These are phyloP conservation scores for Scenedesmus sp. DNA, from an alignment of 163 green algal species.

Conservation along the genomic window DNA sequence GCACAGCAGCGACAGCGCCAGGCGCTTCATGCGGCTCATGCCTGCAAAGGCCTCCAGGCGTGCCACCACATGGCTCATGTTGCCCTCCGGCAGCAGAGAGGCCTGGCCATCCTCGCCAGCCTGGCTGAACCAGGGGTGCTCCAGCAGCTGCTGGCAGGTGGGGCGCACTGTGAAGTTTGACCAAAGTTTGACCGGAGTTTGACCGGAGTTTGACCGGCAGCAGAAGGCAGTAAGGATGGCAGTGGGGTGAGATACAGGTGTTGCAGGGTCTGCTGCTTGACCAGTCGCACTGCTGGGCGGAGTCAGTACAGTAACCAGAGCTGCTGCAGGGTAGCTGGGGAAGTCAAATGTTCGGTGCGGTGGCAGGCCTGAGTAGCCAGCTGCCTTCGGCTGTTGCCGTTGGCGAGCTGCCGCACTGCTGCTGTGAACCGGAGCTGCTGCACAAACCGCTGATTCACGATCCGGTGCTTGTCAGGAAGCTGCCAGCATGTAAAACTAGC, in stretches of 20 bases:
- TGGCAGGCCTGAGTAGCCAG: no score
- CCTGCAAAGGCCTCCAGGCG: conserved; percentile 87
- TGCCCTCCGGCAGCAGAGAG: background rate
- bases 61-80: conserved; percentile 76
- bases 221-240: background rate
- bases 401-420: no score
- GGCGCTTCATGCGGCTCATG: conserved; percentile 58
- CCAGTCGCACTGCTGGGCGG: background rate
- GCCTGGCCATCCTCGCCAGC: background rate
- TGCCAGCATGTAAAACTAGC: no score
- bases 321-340: background rate
- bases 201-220: background rate
- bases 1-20: conserved; percentile 79
- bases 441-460: no score
- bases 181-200: no score
- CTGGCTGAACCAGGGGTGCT: conserved; percentile 41
- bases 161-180: background rate
- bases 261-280: background rate
- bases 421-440: no score
- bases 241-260: background rate
- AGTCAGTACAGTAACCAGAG: no score
- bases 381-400: no score
- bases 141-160: conserved; percentile 16
- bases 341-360: background rate
- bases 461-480: no score